A percentile compares a stretch with the other conserved stretches of the same genome.
These are phyloP conservation scores for Fistulifera solaris DNA, from an alignment of 108 stramenopile genomes.

Conservation along the genomic window DNA sequence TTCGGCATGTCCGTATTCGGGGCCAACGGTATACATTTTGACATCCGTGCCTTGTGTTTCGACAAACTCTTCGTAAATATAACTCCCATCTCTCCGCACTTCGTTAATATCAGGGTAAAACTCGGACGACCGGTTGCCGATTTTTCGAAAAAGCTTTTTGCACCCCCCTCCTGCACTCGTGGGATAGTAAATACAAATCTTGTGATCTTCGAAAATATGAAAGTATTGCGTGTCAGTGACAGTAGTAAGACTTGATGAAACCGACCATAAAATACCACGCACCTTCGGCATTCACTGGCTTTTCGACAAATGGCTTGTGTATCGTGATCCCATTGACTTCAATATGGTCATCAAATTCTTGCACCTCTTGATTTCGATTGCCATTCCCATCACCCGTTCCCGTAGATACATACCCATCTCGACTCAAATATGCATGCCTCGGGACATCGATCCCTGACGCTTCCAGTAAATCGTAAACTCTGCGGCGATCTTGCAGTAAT, in stretches of 20 bases:
- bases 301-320: constrained; percentile 98
- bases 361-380: constrained; percentile 39
- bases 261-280: no score
- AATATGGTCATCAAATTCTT: constrained; percentile 92
- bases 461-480: constrained; percentile 88
- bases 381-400: constrained; percentile 55
- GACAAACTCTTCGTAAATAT: constrained; percentile 97
- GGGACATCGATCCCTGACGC: constrained; percentile 90
- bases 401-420: constrained; percentile 76
- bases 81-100: constrained; percentile 86
- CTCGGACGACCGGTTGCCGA: constrained; percentile 78
- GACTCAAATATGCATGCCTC: constrained; percentile 73
- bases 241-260: no score
- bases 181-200: constrained; percentile 85
- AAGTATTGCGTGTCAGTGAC: no score
- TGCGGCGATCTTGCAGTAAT: constrained; percentile 80
- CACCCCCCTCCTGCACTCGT: constrained; percentile 93
- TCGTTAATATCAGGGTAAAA: constrained; percentile 92
- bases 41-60: constrained; percentile 98
- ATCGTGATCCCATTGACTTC: constrained; percentile 88
- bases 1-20: constrained; percentile 98
- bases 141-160: constrained; percentile 96
- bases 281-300: constrained; percentile 93
- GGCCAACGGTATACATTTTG: constrained; percentile 97
- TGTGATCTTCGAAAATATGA: constrained; percentile 81